phyloP scores from a whole-genome alignment of 1,139 yeast species.

The Sugiyamaella sp. region DNA sequence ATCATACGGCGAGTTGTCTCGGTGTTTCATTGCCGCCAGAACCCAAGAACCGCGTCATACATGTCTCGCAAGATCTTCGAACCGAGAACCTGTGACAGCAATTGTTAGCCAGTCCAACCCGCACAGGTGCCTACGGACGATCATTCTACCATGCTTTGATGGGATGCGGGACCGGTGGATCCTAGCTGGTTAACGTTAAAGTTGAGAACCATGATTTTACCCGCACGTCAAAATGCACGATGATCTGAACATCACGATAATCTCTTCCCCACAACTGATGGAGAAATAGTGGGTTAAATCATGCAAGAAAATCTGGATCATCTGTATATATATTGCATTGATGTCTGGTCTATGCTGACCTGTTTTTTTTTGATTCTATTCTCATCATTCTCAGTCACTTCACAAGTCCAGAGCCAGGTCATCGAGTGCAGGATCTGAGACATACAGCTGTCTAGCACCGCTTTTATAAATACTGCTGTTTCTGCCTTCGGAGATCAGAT shows the following conservation, averaged over 20 bases:
- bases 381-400: background rate
- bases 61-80: conserved; percentile 2
- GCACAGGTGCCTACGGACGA: conserved; percentile 1
- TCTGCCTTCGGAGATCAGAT: background rate
- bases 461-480: no score
- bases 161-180: background rate
- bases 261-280: conserved; percentile 9
- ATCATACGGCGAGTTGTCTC: background rate
- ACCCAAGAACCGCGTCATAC: background rate
- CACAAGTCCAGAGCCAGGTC: background rate
- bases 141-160: conserved; percentile 2
- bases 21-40: conserved; percentile 1
- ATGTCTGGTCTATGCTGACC: background rate
- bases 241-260: background rate
- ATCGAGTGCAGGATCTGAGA: background rate
- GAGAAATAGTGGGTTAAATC: background rate
- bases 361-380: background rate
- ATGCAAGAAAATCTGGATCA: conserved; percentile 1
- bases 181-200: background rate
- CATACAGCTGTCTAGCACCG: background rate
- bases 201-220: conserved; percentile 4
- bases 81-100: background rate
- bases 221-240: conserved; percentile 6
- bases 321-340: conserved; percentile 12
- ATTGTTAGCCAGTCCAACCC: background rate